Conservation (phyloP, 176 grass and related monocot genomes). For the Poa pratensis region DNA sequence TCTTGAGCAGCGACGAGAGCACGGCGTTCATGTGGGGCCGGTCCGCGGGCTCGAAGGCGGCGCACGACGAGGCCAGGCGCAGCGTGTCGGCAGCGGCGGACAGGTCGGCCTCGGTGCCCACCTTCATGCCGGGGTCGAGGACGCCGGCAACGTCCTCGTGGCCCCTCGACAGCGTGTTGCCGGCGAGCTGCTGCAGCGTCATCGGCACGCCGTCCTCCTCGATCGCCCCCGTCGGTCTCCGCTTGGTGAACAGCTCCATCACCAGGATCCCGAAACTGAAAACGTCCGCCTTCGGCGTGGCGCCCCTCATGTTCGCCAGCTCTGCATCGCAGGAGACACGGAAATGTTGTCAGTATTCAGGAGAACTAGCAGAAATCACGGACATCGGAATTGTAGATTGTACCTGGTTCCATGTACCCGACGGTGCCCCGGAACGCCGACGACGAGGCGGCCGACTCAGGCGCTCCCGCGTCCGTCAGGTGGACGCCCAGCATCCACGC, state of each 20-base stretch:
- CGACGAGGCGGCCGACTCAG: conserved; percentile 50
- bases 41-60: conserved; percentile 60
- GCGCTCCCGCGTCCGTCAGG: conserved; percentile 43
- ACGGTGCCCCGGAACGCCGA: conserved; percentile 85
- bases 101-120: conserved; percentile 53
- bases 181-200: conserved; percentile 80
- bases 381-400: not conserved
- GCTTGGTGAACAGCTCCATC: conserved; percentile 85
- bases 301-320: conserved; percentile 78
- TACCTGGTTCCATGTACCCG: conserved; percentile 95
- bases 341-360: not conserved
- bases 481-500: conserved; percentile 76
- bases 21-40: conserved; percentile 76
- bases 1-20: conserved; percentile 64
- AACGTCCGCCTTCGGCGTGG: conserved; percentile 76
- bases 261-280: conserved; percentile 88
- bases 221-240: conserved; percentile 62
- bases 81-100: conserved; percentile 55
- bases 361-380: not conserved
- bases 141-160: conserved; percentile 52
- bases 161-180: conserved; percentile 57
- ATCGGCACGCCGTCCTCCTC: conserved; percentile 58
- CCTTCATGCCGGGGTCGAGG: conserved; percentile 61
- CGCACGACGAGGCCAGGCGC: conserved; percentile 60
- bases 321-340: conserved; percentile 44